Evolutionary conservation across 208 protist genomes (phyloP), one percentile per base, ranked within the genome.

Genomic region (Leishmania gerbilli): DNA sequence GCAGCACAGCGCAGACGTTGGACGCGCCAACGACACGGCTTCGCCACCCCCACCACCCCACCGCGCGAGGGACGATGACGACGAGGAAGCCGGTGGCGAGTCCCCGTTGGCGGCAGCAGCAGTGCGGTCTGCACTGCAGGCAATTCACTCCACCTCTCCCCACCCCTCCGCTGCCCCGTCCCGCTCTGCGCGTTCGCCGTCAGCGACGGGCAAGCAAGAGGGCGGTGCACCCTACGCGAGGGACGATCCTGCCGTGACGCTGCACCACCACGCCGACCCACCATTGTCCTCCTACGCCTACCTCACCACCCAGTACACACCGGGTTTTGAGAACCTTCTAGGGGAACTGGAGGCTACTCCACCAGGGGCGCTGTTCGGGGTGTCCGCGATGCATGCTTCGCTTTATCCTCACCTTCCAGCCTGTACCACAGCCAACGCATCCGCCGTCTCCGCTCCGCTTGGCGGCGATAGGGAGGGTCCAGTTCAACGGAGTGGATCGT

Each of bases 31-130:
- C 31, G 31, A 42, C 27, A 72, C 49, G n/a, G 24, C 56, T 17
- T 45, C 81, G 34, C 42, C 53, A 51, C 4, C 65, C 34, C 40
- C 64, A 31, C 40, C 55, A 19, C 56, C n/a, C 37, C 76, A 40
- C 3, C 45, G 49, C 13, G 3, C 45, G 55, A 49, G 37, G 58
- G 77, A 85, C 56, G 74, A 83, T 34, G 81, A 84, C n/a, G 82
- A 81, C 51, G 82, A 85, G 71, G 82, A 71, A 53, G 81, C 82
- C 11, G 82, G 82, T 37, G 77, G 82, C 69, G 82, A 81, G 64
- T 81, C 77, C 27, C 72, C 82, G 21, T 71, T 69, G 37, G 62
- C 82, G 1, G 74, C 77, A 31, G 82, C 76, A 9, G 82, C 77
- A 40, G 49, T 31, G 27, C 82, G 62, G 15, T 76, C 58, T 15